Conservation (phyloP, 1,284 basidiomycete genomes). For the Microbotryum silenes-acaulis region DNA sequence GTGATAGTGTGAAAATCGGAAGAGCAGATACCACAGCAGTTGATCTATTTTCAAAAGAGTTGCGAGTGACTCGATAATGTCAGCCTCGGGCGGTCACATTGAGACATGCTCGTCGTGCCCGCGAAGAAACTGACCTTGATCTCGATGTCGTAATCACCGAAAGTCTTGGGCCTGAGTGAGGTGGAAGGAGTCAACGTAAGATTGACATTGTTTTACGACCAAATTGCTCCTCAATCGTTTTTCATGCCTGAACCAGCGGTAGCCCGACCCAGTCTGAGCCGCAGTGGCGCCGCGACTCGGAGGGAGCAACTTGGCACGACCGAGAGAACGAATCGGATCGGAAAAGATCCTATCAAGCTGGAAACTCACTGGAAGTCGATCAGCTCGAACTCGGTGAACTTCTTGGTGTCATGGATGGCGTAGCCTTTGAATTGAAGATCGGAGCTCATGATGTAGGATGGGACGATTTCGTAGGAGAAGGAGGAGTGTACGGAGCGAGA, state of each 20-base stretch:
- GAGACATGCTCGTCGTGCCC: background rate
- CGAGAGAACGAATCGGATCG: no score
- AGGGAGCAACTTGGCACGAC: background rate
- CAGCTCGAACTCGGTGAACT: constrained; percentile 27
- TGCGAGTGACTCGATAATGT: no score
- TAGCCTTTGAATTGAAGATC: constrained; percentile 28
- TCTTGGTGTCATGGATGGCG: constrained; percentile 28
- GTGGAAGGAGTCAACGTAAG: background rate
- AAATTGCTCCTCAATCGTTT: no score
- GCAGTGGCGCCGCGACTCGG: background rate
- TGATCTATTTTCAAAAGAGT: background rate
- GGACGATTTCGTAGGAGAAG: no score
- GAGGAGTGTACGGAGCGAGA: no score
- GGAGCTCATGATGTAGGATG: constrained; percentile 1
- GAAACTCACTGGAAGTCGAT: constrained; percentile 13
- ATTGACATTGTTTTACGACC: no score
- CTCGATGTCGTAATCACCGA: constrained; percentile 18
- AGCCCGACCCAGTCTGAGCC: background rate
- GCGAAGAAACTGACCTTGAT: constrained; percentile 18
- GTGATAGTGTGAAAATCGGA: constrained; percentile 19
- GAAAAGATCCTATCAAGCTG: no score
- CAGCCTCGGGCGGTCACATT: no score
- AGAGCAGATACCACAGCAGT: constrained; percentile 14
- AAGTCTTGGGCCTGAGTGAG: background rate
- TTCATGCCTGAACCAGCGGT: background rate